Base-by-base conservation (phyloP, 2,329 filamentous ascomycete species). In the Alternaria alternata region DNA sequence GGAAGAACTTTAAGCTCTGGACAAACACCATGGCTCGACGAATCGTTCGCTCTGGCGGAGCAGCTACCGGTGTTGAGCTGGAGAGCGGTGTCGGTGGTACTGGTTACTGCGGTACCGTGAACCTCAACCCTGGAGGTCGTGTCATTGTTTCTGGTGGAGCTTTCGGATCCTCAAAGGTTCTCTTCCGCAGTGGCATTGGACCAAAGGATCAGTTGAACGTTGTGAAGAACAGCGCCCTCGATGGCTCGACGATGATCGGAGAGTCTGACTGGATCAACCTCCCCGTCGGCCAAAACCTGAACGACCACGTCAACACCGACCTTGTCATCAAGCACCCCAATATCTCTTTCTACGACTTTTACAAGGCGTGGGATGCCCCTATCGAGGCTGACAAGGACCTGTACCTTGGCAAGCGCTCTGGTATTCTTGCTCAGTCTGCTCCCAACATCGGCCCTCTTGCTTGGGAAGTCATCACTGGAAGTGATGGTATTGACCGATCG, bases 141-240 rank as follows among this genome's bases (percentile, higher is more conserved):
- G 89, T 92, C 44, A 85, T 92, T 66, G 79, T 92, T 32, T 86
- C 90, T 18, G 86, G 88, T 1, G 90, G 90, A 48, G 81, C 89
- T 1, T 91, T 92, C 63, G 88, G 88, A n/a, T 88, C 88, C 2
- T 82, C 89, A 14, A 90, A 90, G 77, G 80, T 93, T 48, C 83
- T 92, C 3, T 82, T 91, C 77, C 84, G 89, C 69, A 89, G 87
- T 78, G 88, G 90, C 66, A 92, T 91, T 64, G 90, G 89, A 5
- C 88, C 88, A 22, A 76, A 77, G 52, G 80, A 79, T 44, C 81
- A 83, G 71, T 80, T 84, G 46, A 74, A 74, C 43, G 73, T 79
- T 24, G 83, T 84, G 39, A 77, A 81, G 70, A 75, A 72, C 64
- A 83, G 81, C 57, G 75, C 69, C 20, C 57, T 65, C 7, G 82